Evolutionary conservation across 192 early-diverging fungal species (phyloP).

Genomic region (Mortierella hygrophila): DNA sequence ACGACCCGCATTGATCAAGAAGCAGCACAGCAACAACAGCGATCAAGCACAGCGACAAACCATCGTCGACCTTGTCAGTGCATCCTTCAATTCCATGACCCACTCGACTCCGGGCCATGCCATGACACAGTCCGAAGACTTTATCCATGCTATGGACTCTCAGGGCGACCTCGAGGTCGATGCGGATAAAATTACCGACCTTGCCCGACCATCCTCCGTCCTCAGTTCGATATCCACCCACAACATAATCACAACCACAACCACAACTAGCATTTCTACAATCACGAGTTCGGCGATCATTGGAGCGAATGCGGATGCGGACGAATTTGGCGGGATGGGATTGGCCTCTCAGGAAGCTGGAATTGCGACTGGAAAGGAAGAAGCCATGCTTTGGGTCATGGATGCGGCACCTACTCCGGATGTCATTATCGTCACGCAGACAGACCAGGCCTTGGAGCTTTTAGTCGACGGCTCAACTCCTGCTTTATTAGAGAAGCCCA

Average conservation of each 20-base stretch:
- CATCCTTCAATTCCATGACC: conserved; percentile 9
- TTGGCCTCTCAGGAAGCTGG: conserved; percentile 13
- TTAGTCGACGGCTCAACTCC: not conserved
- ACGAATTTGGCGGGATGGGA: not conserved
- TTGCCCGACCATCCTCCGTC: conserved; percentile 12
- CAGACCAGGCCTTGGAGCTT: not conserved
- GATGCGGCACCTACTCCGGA: conserved; percentile 7
- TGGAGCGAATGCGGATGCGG: not conserved
- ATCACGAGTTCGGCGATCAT: not conserved
- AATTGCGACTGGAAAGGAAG: not conserved
- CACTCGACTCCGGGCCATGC: conserved; percentile 14
- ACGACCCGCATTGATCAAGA: not conserved
- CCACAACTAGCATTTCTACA: not conserved
- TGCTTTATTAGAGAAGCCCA: conserved; percentile 12
- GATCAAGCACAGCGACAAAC: not conserved
- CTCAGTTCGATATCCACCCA: not conserved
- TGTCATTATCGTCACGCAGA: not conserved
- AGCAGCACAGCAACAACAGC: not conserved
- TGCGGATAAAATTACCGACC: conserved; percentile 36
- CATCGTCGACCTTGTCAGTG: not conserved
- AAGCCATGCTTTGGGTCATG: not conserved
- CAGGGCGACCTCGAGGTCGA: conserved; percentile 21
- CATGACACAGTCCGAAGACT: conserved; percentile 53
- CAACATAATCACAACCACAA: not conserved
- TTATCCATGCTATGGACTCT: conserved; percentile 24